Evolutionary conservation across 2,329 filamentous ascomycete species (phyloP), one percentile per base, ranked within the genome.

Genomic region (Talaromyces piceae): DNA sequence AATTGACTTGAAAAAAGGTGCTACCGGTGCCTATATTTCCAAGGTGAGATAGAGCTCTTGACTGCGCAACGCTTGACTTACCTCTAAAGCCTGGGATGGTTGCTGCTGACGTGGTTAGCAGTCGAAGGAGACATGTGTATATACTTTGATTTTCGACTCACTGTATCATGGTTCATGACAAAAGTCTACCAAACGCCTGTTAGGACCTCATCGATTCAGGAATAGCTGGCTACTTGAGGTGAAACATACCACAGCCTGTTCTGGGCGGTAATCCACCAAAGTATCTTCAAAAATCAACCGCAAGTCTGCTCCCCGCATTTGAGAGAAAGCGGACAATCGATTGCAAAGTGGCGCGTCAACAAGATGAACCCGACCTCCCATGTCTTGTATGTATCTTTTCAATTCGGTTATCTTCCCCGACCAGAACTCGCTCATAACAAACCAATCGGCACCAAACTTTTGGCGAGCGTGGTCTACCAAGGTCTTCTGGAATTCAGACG

Each of bases 401-500:
- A 87, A 76, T 50, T 77, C 74, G 16, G 73, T 62, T 0, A 78
- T 66, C 50, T 84, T 77, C 44, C 77, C 78, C 27, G 76, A 76
- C 83, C 84, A 88, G 63, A 83, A 87, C 60, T 88, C 85, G 8
- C 82, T 84, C 1, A 88, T 79, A 13, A 86, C 69, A 60, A 87
- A 84, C 65, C 82, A 81, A 12, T 77, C 68, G 11, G 73, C 67
- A 2, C 77, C 77, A 26, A 74, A 70, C 0, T 65, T 67, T 41
- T 72, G 70, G 60, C 78, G 78, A 53, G 87, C 67, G 43, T 77
- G 70, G 5, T 71, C 69, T 47, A 87, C 77, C 67, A 86, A 86
- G n/a, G 81, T 75, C 39, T 74, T 76, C 27, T 84, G 76, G 61
- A 88, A 88, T n/a, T 75, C 72, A 53, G 79, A 77, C 25, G 80